Percentiles rank a stretch among this genome's conserved stretches.
phyloP scores from a whole-genome alignment of 805 yeast species.

The Saccharomycopsis synnaedendra region DNA sequence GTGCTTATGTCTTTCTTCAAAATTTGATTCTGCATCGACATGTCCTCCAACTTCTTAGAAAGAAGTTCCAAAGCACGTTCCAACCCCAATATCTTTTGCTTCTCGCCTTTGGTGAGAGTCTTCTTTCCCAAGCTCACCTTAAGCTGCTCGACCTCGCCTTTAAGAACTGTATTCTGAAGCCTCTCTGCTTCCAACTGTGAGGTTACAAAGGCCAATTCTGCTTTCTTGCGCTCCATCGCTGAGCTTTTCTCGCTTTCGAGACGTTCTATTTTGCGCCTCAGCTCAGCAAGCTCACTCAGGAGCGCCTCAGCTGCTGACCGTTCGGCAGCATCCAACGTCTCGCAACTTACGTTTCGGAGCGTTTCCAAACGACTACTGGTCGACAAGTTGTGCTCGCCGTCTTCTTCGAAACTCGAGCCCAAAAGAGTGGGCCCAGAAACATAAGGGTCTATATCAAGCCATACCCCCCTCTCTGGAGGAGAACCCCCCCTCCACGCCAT shows the following conservation, averaged over 20 bases:
- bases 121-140: constrained; percentile 23
- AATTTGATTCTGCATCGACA: constrained; percentile 48
- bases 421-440: too few relatives aligned
- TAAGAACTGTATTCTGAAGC: constrained; percentile 22
- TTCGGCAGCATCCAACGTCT: too few relatives aligned
- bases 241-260: background rate
- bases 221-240: background rate
- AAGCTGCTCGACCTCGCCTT: constrained; percentile 29
- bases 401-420: background rate
- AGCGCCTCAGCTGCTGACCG: background rate
- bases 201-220: constrained; percentile 8
- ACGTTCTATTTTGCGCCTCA: background rate
- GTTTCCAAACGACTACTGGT: background rate
- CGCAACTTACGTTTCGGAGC: background rate
- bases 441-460: constrained; percentile 2
- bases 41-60: constrained; percentile 45
- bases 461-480: background rate
- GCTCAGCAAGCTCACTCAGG: background rate
- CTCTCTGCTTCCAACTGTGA: constrained; percentile 14
- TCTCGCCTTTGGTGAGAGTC: constrained; percentile 26
- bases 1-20: constrained; percentile 45
- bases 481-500: constrained; percentile 10
- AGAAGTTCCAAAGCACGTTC: constrained; percentile 50
- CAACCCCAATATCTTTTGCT: constrained; percentile 38
- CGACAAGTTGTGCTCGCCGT: background rate